phyloP scores from a whole-genome alignment of 108 stramenopile species.

The Pseudonitzschia multistriata region DNA sequence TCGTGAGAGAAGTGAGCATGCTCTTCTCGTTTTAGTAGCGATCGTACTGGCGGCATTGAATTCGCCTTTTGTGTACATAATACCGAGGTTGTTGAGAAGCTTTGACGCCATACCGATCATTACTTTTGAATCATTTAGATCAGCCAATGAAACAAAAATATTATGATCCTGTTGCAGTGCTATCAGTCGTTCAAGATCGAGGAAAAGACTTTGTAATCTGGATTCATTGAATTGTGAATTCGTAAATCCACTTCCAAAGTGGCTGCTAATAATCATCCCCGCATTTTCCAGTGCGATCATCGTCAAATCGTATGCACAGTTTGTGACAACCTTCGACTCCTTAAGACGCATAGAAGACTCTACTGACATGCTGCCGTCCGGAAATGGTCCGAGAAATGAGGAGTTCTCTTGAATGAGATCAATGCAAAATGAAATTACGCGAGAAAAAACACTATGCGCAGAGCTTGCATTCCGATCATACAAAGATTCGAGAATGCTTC shows the following conservation, averaged over 20 bases:
- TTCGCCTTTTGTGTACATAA: conserved; percentile 6
- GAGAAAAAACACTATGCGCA: conserved; percentile 25
- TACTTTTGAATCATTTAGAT: conserved; percentile 23
- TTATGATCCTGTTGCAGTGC: conserved; percentile 23
- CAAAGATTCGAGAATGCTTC: conserved; percentile 21
- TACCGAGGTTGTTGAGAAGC: conserved; percentile 12
- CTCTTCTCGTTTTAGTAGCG: conserved; percentile 19
- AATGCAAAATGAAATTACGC: conserved; percentile 31
- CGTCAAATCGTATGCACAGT: conserved; percentile 24
- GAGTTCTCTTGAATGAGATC: conserved; percentile 30
- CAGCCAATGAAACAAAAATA: conserved; percentile 26
- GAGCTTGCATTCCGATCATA: conserved; percentile 15
- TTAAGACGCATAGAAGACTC: background rate
- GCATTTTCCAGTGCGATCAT: conserved; percentile 22
- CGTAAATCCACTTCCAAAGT: conserved; percentile 21
- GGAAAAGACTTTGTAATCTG: conserved; percentile 21
- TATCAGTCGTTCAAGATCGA: conserved; percentile 22
- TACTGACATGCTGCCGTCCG: background rate
- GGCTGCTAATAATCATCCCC: background rate
- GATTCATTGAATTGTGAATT: conserved; percentile 23
- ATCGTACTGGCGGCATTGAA: conserved; percentile 8
- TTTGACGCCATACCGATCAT: conserved; percentile 17
- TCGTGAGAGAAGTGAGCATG: conserved; percentile 18
- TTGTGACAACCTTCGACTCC: conserved; percentile 8
- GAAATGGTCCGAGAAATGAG: background rate